These are phyloP conservation scores for Sarcomyxa edulis DNA, from an alignment of 768 basidiomycete genomes.

Conservation along the genomic window DNA sequence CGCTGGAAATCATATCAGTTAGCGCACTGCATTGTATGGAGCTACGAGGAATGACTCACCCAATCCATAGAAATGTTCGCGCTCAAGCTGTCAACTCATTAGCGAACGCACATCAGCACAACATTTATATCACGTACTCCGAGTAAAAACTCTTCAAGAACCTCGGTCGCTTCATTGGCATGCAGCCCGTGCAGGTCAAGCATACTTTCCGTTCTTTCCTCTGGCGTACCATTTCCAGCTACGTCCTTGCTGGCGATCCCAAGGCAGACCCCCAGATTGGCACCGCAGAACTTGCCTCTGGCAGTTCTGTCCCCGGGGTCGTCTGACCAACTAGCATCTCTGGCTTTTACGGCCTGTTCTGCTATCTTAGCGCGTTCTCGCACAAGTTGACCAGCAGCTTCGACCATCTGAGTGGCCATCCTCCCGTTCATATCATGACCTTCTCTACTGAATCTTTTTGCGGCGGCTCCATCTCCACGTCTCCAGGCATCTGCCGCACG, in stretches of 20 bases:
- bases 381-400: conserved; percentile 82
- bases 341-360: conserved; percentile 66
- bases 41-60: conserved; percentile 36
- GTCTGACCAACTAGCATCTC: conserved; percentile 76
- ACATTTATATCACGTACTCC: conserved; percentile 51
- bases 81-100: conserved; percentile 56
- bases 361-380: conserved; percentile 72
- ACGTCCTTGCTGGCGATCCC: conserved; percentile 69
- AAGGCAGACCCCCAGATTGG: conserved; percentile 79
- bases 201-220: conserved; percentile 85
- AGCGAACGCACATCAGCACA: conserved; percentile 1
- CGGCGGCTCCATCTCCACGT: conserved; percentile 91
- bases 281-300: conserved; percentile 73
- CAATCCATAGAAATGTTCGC: conserved; percentile 83
- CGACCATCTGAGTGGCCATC: conserved; percentile 82
- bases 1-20: conserved; percentile 34
- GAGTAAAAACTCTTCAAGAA: conserved; percentile 83
- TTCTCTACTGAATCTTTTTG: conserved; percentile 90
- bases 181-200: conserved; percentile 93
- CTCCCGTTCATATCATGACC: conserved; percentile 91
- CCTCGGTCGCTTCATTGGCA: conserved; percentile 87
- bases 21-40: conserved; percentile 6
- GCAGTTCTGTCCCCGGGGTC: conserved; percentile 74
- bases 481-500: conserved; percentile 96
- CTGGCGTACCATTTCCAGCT: conserved; percentile 55